Conservation (phyloP, 768 basidiomycete species). For the Lactifluus rugatus region DNA sequence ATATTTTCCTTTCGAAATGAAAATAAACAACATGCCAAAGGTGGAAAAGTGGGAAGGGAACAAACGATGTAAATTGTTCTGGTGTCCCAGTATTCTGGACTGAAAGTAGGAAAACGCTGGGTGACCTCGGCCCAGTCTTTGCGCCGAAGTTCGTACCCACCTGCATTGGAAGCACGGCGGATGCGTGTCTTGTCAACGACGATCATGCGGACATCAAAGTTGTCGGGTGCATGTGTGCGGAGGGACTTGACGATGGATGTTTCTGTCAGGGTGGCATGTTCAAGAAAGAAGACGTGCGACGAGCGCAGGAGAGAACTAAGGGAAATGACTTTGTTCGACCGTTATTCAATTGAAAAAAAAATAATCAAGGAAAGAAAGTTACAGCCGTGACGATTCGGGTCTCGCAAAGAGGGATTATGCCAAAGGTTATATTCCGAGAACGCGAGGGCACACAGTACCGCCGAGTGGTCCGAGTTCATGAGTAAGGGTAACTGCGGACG, state of each 20-base stretch:
- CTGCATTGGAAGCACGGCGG: constrained; percentile 23
- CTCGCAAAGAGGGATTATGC: constrained; percentile 48
- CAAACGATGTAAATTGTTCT: constrained; percentile 61
- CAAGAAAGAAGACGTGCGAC: constrained; percentile 26
- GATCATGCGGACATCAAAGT: constrained; percentile 54
- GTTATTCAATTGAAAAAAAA: constrained; percentile 12
- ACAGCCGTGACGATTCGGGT: constrained; percentile 42
- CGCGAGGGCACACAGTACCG: constrained; percentile 42
- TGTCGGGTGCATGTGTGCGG: constrained; percentile 36
- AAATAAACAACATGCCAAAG: background rate
- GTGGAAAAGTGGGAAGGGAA: constrained; percentile 2
- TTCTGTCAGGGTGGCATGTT: constrained; percentile 29
- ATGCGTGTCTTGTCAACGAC: constrained; percentile 29
- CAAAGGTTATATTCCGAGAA: constrained; percentile 67
- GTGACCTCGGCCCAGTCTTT: constrained; percentile 33
- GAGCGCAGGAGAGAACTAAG: constrained; percentile 41
- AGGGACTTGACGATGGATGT: constrained; percentile 47
- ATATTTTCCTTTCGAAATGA: constrained; percentile 57
- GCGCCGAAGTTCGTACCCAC: constrained; percentile 59
- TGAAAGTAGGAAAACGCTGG: constrained; percentile 23
- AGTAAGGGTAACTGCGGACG: no score
- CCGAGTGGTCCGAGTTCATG: constrained; percentile 22
- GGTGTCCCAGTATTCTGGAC: constrained; percentile 48
- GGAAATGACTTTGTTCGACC: constrained; percentile 12
- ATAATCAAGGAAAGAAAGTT: constrained; percentile 28